Conservation (phyloP, 169 alveolate genomes). For the Ichthyophthirius multifiliis region DNA sequence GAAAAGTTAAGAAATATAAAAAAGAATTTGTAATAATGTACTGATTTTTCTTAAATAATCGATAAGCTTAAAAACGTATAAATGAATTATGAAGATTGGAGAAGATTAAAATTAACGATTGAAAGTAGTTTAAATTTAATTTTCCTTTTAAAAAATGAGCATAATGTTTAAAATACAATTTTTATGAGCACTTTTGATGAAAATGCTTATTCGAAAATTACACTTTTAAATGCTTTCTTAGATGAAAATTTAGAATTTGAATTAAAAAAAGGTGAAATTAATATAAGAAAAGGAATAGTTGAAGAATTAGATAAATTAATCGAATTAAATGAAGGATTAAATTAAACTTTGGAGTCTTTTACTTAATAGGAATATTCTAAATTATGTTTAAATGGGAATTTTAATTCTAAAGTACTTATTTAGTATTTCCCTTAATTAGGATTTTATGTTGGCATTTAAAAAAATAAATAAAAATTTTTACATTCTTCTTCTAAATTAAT, state of each 20-base stretch:
- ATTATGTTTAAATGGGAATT: background rate
- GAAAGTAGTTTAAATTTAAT: background rate
- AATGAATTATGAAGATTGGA: background rate
- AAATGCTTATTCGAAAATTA: background rate
- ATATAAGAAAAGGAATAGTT: background rate
- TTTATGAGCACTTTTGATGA: too few species aligned
- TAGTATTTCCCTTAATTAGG: constrained; percentile 1
- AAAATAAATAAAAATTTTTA: too few species aligned
- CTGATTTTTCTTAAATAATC: background rate
- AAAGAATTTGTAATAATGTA: background rate
- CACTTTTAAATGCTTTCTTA: background rate
- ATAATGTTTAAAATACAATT: background rate
- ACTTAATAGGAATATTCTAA: background rate
- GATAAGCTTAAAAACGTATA: background rate
- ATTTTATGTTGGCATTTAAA: background rate
- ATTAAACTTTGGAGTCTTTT: background rate
- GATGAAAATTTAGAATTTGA: background rate
- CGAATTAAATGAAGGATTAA: background rate
- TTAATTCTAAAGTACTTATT: background rate
- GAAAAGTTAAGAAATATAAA: background rate
- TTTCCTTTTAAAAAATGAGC: background rate
- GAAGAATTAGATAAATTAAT: background rate
- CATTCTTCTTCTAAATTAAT: too few species aligned
- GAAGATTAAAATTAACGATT: background rate
- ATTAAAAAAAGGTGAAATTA: background rate